A percentile compares a stretch with the other conserved stretches of the same genome.
phyloP scores from a whole-genome alignment of 2,329 filamentous ascomycete species.

The Ploettnerulaceae sp. region DNA sequence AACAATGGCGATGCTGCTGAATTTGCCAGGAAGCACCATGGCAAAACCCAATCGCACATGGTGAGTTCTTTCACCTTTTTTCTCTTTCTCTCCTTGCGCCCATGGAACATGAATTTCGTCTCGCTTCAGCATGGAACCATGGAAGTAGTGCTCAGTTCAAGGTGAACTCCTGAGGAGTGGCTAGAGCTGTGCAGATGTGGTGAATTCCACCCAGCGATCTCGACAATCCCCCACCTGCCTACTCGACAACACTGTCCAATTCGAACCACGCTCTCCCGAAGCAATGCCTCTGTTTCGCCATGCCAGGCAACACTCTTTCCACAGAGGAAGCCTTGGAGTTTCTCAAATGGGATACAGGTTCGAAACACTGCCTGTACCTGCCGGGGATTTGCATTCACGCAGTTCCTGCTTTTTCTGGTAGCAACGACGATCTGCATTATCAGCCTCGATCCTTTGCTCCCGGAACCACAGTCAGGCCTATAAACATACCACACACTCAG shows the following conservation, averaged over 20 bases:
- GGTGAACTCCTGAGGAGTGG: slow-evolving; percentile 8
- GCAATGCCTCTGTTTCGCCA: too few species aligned
- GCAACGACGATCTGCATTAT: slow-evolving; percentile 10
- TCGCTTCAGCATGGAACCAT: neutral
- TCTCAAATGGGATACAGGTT: slow-evolving; percentile 4
- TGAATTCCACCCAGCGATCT: neutral
- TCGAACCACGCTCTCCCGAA: neutral
- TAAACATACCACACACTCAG: neutral
- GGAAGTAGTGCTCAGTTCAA: neutral
- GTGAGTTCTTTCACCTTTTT: slow-evolving; percentile 48
- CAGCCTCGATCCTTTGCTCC: neutral
- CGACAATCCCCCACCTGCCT: neutral
- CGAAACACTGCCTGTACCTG: slow-evolving; percentile 16
- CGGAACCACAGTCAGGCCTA: neutral
- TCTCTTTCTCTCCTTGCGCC: neutral
- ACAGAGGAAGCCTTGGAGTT: too few species aligned
- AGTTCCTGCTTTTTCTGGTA: slow-evolving; percentile 6
- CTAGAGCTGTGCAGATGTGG: neutral
- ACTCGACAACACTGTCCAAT: neutral
- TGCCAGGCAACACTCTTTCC: too few species aligned
- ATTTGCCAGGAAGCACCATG: slow-evolving; percentile 65
- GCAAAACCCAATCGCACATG: slow-evolving; percentile 83
- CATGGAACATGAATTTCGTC: neutral
- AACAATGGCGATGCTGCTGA: slow-evolving; percentile 38
- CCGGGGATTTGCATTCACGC: slow-evolving; percentile 19